phyloP scores from a whole-genome alignment of 306 rosid genomes.

The Prinsepia uniflora region DNA sequence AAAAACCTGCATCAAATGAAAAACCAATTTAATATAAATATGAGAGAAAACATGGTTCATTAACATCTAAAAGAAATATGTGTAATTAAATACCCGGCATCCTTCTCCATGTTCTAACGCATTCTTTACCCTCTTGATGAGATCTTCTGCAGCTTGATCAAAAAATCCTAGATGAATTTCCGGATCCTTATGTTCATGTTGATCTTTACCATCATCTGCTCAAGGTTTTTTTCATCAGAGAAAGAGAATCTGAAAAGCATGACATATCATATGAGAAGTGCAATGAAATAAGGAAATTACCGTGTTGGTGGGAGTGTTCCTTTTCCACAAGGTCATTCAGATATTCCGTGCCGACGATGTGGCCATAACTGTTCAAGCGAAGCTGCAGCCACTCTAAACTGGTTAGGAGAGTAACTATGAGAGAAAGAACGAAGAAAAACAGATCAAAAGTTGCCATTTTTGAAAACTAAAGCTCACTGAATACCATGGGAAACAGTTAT shows the following conservation, averaged over 20 bases:
- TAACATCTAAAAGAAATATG: conserved; percentile 14
- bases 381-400: conserved; percentile 56
- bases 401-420: conserved; percentile 27
- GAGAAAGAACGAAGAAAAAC: neutral
- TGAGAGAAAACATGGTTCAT: neutral
- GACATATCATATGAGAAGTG: neutral
- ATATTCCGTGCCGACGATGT: conserved; percentile 86
- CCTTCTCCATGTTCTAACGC: conserved; percentile 68
- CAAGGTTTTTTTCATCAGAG: conserved; percentile 22
- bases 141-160: conserved; percentile 67
- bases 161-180: conserved; percentile 47
- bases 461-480: neutral
- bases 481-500: neutral
- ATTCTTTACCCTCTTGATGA: conserved; percentile 71
- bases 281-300: conserved; percentile 41
- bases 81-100: conserved; percentile 63
- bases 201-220: conserved; percentile 55
- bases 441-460: neutral
- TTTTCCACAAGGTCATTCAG: conserved; percentile 94
- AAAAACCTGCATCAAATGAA: conserved; percentile 58
- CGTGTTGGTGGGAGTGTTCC: conserved; percentile 67
- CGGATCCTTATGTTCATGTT: conserved; percentile 49
- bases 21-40: neutral
- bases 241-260: neutral
- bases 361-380: conserved; percentile 74